A percentile compares a stretch with the other conserved stretches of the same genome.
These are phyloP conservation scores for Lentinus tigrinus DNA, from an alignment of 768 basidiomycete species.

Conservation along the genomic window DNA sequence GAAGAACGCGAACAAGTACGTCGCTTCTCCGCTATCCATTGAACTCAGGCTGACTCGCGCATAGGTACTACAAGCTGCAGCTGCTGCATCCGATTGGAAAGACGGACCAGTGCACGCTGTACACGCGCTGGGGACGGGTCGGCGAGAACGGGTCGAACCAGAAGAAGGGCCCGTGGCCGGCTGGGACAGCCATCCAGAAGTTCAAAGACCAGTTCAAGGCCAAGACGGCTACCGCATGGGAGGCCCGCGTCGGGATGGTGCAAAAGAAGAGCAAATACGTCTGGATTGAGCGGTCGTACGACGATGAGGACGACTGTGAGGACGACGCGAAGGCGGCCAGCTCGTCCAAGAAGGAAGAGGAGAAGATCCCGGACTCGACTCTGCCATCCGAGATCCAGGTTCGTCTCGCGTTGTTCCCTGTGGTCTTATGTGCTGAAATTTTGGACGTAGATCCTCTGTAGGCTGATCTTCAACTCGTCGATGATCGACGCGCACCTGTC, in stretches of 20 bases:
- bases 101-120: slow-evolving; percentile 36
- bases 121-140: slow-evolving; percentile 62
- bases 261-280: slow-evolving; percentile 57
- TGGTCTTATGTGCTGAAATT: background rate
- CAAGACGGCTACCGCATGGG: slow-evolving; percentile 53
- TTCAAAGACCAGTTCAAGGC: slow-evolving; percentile 63
- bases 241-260: slow-evolving; percentile 47
- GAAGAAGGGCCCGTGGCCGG: slow-evolving; percentile 48
- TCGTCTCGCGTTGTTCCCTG: background rate
- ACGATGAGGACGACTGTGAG: slow-evolving; percentile 45
- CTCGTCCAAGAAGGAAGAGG: slow-evolving; percentile 32
- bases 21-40: background rate
- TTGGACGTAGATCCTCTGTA: slow-evolving; percentile 40
- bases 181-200: slow-evolving; percentile 40
- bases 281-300: slow-evolving; percentile 37
- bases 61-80: slow-evolving; percentile 59
- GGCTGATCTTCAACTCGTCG: slow-evolving; percentile 50
- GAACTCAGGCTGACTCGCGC: background rate
- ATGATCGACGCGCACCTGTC: slow-evolving; percentile 54
- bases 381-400: slow-evolving; percentile 48
- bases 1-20: slow-evolving; percentile 50
- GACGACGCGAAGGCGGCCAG: slow-evolving; percentile 23
- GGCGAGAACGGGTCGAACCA: slow-evolving; percentile 54
- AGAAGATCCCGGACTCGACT: slow-evolving; percentile 44
- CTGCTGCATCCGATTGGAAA: slow-evolving; percentile 50